These are phyloP conservation scores for Papiliotrema nemorosa DNA, from an alignment of 1,284 basidiomycete species.

Conservation along the genomic window DNA sequence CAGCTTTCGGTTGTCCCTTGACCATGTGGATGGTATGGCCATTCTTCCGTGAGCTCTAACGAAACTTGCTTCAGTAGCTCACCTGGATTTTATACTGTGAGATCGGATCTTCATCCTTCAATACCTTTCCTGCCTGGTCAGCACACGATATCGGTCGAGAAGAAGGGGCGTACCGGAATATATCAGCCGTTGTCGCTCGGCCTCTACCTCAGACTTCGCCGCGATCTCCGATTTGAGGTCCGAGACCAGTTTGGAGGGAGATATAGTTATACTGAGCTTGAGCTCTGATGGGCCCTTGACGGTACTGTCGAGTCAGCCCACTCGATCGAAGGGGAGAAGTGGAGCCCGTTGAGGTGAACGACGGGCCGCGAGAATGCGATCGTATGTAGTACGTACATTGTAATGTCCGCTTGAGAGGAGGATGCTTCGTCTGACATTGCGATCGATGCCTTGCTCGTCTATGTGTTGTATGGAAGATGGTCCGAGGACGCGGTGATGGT, in stretches of 20 bases:
- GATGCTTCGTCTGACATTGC: background rate
- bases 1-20: conserved; percentile 68
- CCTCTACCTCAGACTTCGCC: conserved; percentile 74
- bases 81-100: conserved; percentile 80
- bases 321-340: background rate
- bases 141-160: conserved; percentile 8
- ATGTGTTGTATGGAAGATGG: no score
- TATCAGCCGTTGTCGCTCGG: conserved; percentile 77
- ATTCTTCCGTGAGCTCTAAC: conserved; percentile 20
- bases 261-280: conserved; percentile 79
- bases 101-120: conserved; percentile 75
- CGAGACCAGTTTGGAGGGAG: conserved; percentile 63
- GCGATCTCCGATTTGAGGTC: conserved; percentile 85
- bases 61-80: background rate
- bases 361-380: background rate
- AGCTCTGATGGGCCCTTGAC: conserved; percentile 74
- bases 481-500: no score
- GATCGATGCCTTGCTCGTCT: no score
- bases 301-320: no score
- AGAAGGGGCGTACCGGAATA: conserved; percentile 64
- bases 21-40: conserved; percentile 90
- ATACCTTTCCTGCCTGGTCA: conserved; percentile 44
- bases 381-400: conserved; percentile 6
- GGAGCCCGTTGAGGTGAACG: no score
- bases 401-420: conserved; percentile 4